Evolutionary conservation across 2,329 filamentous ascomycete genomes (phyloP).

Genomic region (Pseudocercospora crystallina): DNA sequence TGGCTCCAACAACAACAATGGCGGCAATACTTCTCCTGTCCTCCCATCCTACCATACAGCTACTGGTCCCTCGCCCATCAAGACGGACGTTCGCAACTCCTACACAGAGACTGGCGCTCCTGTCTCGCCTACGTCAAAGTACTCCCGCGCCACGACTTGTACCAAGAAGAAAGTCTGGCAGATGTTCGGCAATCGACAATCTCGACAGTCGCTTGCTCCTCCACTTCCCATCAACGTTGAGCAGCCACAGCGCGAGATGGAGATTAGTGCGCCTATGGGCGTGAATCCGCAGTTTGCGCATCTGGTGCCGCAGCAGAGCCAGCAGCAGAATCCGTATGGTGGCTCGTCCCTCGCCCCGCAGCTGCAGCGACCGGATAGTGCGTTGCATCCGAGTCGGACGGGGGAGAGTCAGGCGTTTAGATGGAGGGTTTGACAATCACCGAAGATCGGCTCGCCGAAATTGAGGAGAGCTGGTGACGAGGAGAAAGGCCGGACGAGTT

Average conservation of each 20-base stretch:
- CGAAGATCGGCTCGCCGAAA: too few species aligned
- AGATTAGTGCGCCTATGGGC: conserved; percentile 57
- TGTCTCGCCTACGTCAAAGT: conserved; percentile 34
- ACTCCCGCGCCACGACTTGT: conserved; percentile 38
- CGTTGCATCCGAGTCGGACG: conserved; percentile 52
- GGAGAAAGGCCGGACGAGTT: too few species aligned
- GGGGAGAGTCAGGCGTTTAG: conserved; percentile 34
- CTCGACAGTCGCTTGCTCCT: conserved; percentile 43
- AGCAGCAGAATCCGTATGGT: not conserved
- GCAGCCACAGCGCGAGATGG: conserved; percentile 22
- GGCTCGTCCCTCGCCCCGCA: too few species aligned
- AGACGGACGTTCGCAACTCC: not conserved
- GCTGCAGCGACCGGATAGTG: conserved; percentile 51
- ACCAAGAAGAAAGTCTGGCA: conserved; percentile 37
- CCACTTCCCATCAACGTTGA: conserved; percentile 46
- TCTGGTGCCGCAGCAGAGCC: conserved; percentile 38
- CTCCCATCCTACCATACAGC: conserved; percentile 49
- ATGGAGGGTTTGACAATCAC: conserved; percentile 26
- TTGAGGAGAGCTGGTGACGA: too few species aligned
- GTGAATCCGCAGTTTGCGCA: conserved; percentile 55
- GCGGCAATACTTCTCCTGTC: too few species aligned
- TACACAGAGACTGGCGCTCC: conserved; percentile 12
- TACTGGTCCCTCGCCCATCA: conserved; percentile 23
- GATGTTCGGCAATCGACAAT: conserved; percentile 29
- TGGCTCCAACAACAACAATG: conserved; percentile 15